Evolutionary conservation across 192 early-diverging fungal genomes (phyloP).

Genomic region (Backusella psychrophila): DNA sequence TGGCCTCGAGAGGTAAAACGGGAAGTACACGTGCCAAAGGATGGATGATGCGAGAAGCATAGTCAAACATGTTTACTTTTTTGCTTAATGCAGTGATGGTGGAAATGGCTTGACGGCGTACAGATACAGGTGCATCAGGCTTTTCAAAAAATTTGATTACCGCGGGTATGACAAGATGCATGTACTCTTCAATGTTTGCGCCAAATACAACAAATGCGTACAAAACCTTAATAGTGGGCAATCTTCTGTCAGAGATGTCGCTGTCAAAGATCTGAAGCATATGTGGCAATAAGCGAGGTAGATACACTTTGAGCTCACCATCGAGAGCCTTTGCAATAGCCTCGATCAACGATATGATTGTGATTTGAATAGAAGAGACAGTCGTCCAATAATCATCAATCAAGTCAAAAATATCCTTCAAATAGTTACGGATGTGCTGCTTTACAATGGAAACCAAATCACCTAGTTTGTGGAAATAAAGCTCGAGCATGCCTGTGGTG

Average conservation of each 20-base stretch:
- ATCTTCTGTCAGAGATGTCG: slow-evolving; percentile 69
- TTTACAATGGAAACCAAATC: slow-evolving; percentile 80
- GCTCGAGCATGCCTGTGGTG: slow-evolving; percentile 76
- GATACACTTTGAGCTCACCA: slow-evolving; percentile 84
- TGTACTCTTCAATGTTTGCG: slow-evolving; percentile 86
- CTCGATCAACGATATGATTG: slow-evolving; percentile 83
- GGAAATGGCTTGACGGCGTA: slow-evolving; percentile 66
- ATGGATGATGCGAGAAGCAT: slow-evolving; percentile 86
- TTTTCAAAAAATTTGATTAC: slow-evolving; percentile 81
- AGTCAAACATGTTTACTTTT: slow-evolving; percentile 78
- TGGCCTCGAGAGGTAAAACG: slow-evolving; percentile 48
- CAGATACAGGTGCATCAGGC: slow-evolving; percentile 52
- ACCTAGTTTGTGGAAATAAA: slow-evolving; percentile 88
- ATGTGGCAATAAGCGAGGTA: slow-evolving; percentile 77
- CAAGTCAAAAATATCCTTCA: slow-evolving; percentile 77
- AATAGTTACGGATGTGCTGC: slow-evolving; percentile 86
- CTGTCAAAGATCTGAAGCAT: slow-evolving; percentile 84
- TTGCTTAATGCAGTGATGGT: slow-evolving; percentile 73
- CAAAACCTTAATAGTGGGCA: slow-evolving; percentile 64
- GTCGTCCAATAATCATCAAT: slow-evolving; percentile 77
- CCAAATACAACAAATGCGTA: slow-evolving; percentile 82
- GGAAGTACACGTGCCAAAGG: slow-evolving; percentile 77
- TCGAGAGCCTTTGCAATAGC: slow-evolving; percentile 81
- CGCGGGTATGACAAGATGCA: slow-evolving; percentile 86
- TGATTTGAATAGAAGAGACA: slow-evolving; percentile 70